A percentile compares a stretch with the other conserved stretches of the same genome.
phyloP scores from a whole-genome alignment of 192 early-diverging fungal species.

The Coemansia sp. region DNA sequence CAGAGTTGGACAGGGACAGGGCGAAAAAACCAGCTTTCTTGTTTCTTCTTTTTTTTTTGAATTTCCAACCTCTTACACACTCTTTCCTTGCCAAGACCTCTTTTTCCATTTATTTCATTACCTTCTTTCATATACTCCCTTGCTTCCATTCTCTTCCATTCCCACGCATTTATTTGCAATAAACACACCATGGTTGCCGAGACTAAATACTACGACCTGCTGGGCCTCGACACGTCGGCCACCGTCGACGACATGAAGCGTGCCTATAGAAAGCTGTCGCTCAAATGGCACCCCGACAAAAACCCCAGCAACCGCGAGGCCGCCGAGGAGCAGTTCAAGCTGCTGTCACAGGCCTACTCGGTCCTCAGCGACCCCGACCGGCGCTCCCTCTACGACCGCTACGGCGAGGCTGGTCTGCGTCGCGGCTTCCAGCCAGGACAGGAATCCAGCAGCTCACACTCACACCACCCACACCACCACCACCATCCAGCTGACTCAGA shows the following conservation, averaged over 20 bases:
- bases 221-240: conserved; percentile 60
- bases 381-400: conserved; percentile 39
- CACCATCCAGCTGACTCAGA: conserved; percentile 1
- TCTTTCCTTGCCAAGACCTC: no score
- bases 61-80: not conserved
- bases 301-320: conserved; percentile 40
- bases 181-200: conserved; percentile 22
- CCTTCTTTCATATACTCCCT: not conserved
- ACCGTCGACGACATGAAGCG: conserved; percentile 68
- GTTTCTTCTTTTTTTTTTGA: not conserved
- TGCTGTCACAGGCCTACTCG: conserved; percentile 48
- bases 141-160: not conserved
- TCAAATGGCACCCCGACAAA: conserved; percentile 73
- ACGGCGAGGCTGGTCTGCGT: conserved; percentile 43
- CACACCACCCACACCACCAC: conserved; percentile 1
- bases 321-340: conserved; percentile 51
- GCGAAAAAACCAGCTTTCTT: no score
- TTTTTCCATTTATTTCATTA: not conserved
- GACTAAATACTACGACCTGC: conserved; percentile 64
- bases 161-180: not conserved
- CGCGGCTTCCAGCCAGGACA: conserved; percentile 29
- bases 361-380: conserved; percentile 44
- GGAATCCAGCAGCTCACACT: conserved; percentile 1
- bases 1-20: no score
- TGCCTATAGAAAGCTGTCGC: conserved; percentile 67